Base-by-base conservation (phyloP, 768 basidiomycete genomes). In the Sporobolomyces pararoseus region DNA sequence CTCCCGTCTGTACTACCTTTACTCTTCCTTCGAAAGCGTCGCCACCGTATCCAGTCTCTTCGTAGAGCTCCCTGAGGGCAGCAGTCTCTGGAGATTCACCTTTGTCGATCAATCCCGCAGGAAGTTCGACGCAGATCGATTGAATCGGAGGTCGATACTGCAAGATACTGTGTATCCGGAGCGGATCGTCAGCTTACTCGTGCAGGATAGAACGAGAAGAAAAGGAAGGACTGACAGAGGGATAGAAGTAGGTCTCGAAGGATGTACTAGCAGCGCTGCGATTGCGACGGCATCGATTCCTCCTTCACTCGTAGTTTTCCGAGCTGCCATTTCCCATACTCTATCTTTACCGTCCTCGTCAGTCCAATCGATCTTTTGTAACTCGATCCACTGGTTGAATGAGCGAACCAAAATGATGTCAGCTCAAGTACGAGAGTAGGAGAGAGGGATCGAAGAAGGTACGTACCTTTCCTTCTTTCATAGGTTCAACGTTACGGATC, bases 271-370 rank as follows among this genome's bases (percentile, higher is more conserved):
- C 32, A 96, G 80, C 19, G 91, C 86, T 7, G 96, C 81, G 50
- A 96, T 86, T 7, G 91, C 88, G 16, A 97, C 93, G 60, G 87
- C 94, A 80, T 96, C 94, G 65, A 92, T 84, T 0, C 88, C 91
- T 16, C 86, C 85, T 6, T 85, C 83, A 55, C 86, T 86, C 50
- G 89, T 84, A 17, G 90, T 91, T 76, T 86, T 89, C 44, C 94
- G 84, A 75, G 90, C 87, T 14, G 93, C 93, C 67, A 83, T 87
- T 80, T 96, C 94, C 93, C 94, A 97, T n/a, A 84, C 75, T 65
- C 91, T 82, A 88, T 89, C 82, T 76, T 82, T 85, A 3, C 92
- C 91, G 17, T 86, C 85, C 72, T 86, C 83, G 81, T 96, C 94
- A 63, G 83, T 79, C 80, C 89, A 97, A 53, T 84, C 84, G 73